A percentile compares a stretch with the other conserved stretches of the same genome.
Evolutionary conservation across 2,329 filamentous ascomycete species (phyloP).

Genomic region (Ascochyta clinopodiicola): DNA sequence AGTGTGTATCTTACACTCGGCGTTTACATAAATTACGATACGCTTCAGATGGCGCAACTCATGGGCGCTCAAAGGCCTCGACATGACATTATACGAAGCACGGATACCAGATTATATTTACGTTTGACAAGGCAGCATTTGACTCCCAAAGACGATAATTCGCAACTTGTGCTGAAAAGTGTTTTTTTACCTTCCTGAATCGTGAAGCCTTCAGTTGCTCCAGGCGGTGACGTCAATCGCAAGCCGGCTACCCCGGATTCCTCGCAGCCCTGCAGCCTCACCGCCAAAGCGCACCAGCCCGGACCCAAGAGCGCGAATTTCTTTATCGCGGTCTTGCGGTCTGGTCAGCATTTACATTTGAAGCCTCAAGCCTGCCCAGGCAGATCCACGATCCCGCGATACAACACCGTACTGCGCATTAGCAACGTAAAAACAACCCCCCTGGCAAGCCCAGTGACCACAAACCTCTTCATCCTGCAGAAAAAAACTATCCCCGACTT

Average conservation of each 20-base stretch:
- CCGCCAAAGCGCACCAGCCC: constrained; percentile 1
- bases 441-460: background rate
- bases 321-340: background rate
- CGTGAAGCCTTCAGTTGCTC: background rate
- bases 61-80: background rate
- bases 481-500: background rate
- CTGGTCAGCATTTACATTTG: background rate
- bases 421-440: no score
- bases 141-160: background rate
- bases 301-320: background rate
- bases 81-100: background rate
- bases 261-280: constrained; percentile 7
- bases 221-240: constrained; percentile 9
- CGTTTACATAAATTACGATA: background rate
- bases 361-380: background rate
- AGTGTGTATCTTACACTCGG: background rate
- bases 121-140: background rate
- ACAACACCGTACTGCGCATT: background rate
- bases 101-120: background rate
- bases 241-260: constrained; percentile 16
- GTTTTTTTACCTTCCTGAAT: background rate
- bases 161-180: background rate
- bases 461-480: background rate
- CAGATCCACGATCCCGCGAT: background rate
- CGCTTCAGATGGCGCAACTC: background rate